Base-by-base conservation (phyloP, 352 stramenopile genomes). In the Globisporangium heterothallicum region DNA sequence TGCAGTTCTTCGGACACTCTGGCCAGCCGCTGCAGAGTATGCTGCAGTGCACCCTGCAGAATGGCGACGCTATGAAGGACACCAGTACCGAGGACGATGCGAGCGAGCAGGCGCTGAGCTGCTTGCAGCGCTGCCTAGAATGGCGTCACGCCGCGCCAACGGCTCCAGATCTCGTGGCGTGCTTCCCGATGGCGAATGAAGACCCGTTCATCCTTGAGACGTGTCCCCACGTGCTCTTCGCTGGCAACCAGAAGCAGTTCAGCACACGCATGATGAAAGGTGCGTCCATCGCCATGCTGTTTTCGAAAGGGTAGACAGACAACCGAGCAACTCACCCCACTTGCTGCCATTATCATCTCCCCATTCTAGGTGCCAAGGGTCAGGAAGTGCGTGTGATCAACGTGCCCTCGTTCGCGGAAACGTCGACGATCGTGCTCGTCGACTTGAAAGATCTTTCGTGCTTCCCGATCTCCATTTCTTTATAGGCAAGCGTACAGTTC, bases 121-220 rank as follows among this genome's bases (percentile, higher is more conserved):
- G 64, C 8, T 54, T 96, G 26, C 67, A 90, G 63, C 61, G 64
- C 14, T 96, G 84, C 48, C 56, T 98, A 0, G 59, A 86, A 53
- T 98, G 88, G 84, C 74, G 85, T 42, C 92, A 98, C 54, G 63
- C 96, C 19, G 92, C 90, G 27, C 95, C 95, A 2, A 98, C 92
- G n/a, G 90, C 86, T 18, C 95, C 95, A 4, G 93, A 98, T 53
- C 82, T 95, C 19, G 53, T 89, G 14, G 77, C 86, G 12, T 96
- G 85, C 42, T 97, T 98, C 61, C 95, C 95, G 0, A 91, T 97
- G 43, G 64, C 74, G 0, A 80, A 92, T 27, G 70, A 77, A 5
- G 95, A 98, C 59, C 92, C 94, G 29, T 98, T 98, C 63, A 80
- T 97, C 10, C 56, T 98, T 13, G 71, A 93, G 52, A 63, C 74